Conservation (phyloP, 148 eudicot genomes). For the Rhododendron griersonianum region DNA sequence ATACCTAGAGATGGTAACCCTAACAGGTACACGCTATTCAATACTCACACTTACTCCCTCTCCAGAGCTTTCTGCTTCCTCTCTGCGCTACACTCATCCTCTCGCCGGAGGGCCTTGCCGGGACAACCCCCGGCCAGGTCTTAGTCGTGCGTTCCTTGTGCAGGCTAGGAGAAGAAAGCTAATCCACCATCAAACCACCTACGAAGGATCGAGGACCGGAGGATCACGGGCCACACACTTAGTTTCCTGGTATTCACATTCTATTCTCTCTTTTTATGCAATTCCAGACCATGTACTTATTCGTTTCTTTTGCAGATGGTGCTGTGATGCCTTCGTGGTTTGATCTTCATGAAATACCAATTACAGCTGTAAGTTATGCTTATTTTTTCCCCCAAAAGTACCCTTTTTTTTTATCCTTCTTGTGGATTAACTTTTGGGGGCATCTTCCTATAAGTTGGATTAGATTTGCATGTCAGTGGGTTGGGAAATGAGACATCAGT, state of each 20-base stretch:
- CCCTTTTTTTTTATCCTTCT: neutral
- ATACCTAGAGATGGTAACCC: too few relatives aligned
- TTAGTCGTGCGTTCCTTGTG: too few relatives aligned
- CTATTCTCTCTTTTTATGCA: neutral
- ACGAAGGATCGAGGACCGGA: too few relatives aligned
- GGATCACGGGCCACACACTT: too few relatives aligned
- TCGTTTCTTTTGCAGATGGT: slow-evolving; percentile 55
- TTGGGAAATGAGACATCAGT: slow-evolving; percentile 4
- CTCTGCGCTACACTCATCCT: too few relatives aligned
- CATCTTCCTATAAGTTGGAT: neutral
- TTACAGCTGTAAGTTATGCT: slow-evolving; percentile 63
- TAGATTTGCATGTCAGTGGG: neutral
- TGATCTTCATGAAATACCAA: slow-evolving; percentile 81
- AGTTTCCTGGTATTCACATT: neutral
- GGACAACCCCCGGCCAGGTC: too few relatives aligned
- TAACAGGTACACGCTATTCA: too few relatives aligned
- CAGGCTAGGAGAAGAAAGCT: too few relatives aligned
- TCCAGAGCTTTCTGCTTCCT: too few relatives aligned
- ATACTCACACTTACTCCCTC: too few relatives aligned
- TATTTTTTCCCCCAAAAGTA: slow-evolving; percentile 1
- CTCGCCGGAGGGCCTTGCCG: too few relatives aligned
- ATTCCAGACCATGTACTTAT: neutral
- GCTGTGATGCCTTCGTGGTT: slow-evolving; percentile 92
- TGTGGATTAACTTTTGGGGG: neutral
- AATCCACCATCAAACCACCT: too few relatives aligned